These are phyloP conservation scores for Penicillium turbatum DNA, from an alignment of 495 filamentous ascomycete genomes.

Conservation along the genomic window DNA sequence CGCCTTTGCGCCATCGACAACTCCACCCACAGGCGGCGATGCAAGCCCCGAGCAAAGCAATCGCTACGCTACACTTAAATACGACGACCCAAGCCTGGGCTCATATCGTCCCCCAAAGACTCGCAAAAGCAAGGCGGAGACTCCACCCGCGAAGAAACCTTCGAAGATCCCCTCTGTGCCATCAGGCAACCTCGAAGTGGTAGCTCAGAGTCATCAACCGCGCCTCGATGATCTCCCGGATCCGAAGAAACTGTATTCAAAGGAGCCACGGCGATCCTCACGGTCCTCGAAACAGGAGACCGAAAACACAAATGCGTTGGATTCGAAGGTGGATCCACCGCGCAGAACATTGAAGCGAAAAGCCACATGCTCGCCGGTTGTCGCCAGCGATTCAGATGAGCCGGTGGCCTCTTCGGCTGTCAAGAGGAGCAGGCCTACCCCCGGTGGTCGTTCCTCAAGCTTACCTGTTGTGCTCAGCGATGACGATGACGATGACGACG, in stretches of 20 bases:
- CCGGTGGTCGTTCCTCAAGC: neutral
- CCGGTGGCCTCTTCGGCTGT: slow-evolving; percentile 23
- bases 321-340: slow-evolving; percentile 21
- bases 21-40: slow-evolving; percentile 13
- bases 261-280: neutral
- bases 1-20: slow-evolving; percentile 34
- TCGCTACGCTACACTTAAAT: slow-evolving; percentile 38
- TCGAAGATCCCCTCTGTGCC: neutral
- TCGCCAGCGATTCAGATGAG: slow-evolving; percentile 28
- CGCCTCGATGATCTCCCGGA: neutral
- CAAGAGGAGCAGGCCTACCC: slow-evolving; percentile 14
- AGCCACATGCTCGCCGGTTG: slow-evolving; percentile 12
- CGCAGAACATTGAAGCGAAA: slow-evolving; percentile 34
- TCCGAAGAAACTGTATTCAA: neutral
- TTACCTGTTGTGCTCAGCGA: neutral
- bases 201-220: neutral
- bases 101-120: neutral
- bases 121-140: neutral
- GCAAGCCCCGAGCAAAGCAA: slow-evolving; percentile 16
- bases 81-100: slow-evolving; percentile 31
- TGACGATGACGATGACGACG: neutral
- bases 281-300: neutral
- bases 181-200: neutral
- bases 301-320: slow-evolving; percentile 5
- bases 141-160: neutral